Base-by-base conservation (phyloP, 2,329 filamentous ascomycete genomes). In the Hypocrella siamensis region DNA sequence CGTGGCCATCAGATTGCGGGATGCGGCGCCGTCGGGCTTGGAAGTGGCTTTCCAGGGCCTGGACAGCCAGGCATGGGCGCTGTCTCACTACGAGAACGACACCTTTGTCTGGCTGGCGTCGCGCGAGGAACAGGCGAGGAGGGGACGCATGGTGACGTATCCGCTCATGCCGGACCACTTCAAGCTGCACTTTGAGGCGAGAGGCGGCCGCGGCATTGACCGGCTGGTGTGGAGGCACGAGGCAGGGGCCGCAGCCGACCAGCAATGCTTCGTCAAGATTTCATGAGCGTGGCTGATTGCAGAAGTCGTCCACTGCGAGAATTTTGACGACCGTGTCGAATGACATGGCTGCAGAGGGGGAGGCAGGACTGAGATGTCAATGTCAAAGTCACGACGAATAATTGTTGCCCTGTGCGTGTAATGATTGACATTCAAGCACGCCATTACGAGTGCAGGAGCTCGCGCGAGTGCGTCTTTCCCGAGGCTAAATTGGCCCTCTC, bases 81-180 rank as follows among this genome's bases (percentile, higher is more conserved):
- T 22, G 7, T 22, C 21, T 22, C 21, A 22, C 21, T 22, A 22
- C 21, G 21, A 22, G 21, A 22, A 22, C 21, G 21, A 22, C 21
- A 22, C 19, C n/a, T 30, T 30, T 24, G 7, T 30, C 17, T 30
- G 28, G 28, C n/a, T 30, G 28, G 28, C 19, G 5, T 17, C 18
- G n/a, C 28, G 28, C 5, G 17, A 30, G 28, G 28, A 30, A 19
- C 28, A 30, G n/a, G 28, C 19, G 6, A 12, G 19, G 6, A 22
- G 28, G 28, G 28, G 28, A 7, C 28, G 28, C 12, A 30, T 30
- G 28, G 15, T 19, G 5, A 30, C 28, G 11, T 30, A 22, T 30
- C 21, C 21, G 7, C 17, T 30, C 11, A 19, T 30, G n/a, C 17
- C 28, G 3, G 28, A 30, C 15, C 28, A 30, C 11, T 30, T 30